Base-by-base conservation (phyloP, 1,284 basidiomycete genomes). In the Cryptococcus sp. region DNA sequence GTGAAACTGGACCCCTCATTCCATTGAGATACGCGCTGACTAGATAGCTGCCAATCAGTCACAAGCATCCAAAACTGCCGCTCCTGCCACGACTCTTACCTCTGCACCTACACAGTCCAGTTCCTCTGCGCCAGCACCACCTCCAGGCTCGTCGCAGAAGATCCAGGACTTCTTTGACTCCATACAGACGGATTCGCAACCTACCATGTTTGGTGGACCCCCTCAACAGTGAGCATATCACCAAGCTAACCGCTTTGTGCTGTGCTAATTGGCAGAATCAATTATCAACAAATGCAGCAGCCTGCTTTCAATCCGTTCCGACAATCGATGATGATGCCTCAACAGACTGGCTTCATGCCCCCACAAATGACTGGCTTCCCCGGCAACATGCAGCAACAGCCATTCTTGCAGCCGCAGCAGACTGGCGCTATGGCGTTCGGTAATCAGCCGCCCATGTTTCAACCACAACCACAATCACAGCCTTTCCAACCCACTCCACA, bases 81-180 rank as follows among this genome's bases (percentile, higher is more conserved):
- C 28, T 28, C 28, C 28, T n/a, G n/a, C n/a, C 28, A 47, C 59
- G 11, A 39, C 61, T 7, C 57, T 49, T 2, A 52, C 53, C 18
- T n/a, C 61, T 2, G 37, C 56, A 13, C 44, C 43, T 39, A 39
- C 37, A 49, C 14, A 18, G 53, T 24, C 46, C 18, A 16, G 21
- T 36, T 19, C 36, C 14, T 22, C 46, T 11, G 31, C 61, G 4
- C 44, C 63, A 4, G 42, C 61, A 2, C 61, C 67, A 1, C 67
- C 67, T 22, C 59, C 65, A 22, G 67, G 63, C 4, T 51, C 67
- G 13, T 61, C 70, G 7, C 67, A 70, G 53, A 71, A 65, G 63
- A 79, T 88, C 50, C 77, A 85, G 34, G 96, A 98, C 75, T 96
- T 98, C 78, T 97, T 98, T 76, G 79, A 82, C 46, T 84, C 88